Evolutionary conservation across 1,139 yeast genomes (phyloP).

Genomic region (Diutina sp.): DNA sequence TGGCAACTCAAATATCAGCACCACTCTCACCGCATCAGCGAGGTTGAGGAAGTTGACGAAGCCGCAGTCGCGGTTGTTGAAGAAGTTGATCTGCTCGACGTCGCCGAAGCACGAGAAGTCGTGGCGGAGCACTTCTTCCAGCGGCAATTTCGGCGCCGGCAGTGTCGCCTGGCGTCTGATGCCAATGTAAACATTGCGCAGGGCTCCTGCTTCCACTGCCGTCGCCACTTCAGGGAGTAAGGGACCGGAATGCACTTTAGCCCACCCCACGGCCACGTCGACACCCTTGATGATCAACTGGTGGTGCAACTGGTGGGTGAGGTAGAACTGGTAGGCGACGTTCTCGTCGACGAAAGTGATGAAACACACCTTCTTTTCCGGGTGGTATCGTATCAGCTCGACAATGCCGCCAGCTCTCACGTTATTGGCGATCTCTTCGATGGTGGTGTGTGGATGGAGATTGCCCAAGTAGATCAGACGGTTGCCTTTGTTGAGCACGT

Average conservation of each 20-base stretch:
- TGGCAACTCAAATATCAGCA: conserved; percentile 16
- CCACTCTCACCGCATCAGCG: conserved; percentile 23
- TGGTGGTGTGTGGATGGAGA: conserved; percentile 29
- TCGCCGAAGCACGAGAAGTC: conserved; percentile 30
- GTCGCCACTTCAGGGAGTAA: conserved; percentile 23
- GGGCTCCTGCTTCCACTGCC: conserved; percentile 37
- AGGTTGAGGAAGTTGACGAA: conserved; percentile 32
- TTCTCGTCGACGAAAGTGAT: conserved; percentile 32
- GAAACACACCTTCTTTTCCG: conserved; percentile 28
- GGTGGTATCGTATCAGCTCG: conserved; percentile 24
- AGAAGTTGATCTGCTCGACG: conserved; percentile 34
- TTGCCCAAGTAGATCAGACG: conserved; percentile 33
- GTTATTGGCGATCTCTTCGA: conserved; percentile 38
- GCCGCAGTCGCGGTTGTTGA: conserved; percentile 33
- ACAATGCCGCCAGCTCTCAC: conserved; percentile 37
- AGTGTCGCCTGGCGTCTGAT: conserved; percentile 8
- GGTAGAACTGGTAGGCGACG: conserved; percentile 27
- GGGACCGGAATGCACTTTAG: conserved; percentile 31
- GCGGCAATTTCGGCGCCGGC: conserved; percentile 11
- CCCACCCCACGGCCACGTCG: conserved; percentile 35
- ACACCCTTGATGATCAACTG: conserved; percentile 34
- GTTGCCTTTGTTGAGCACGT: conserved; percentile 18
- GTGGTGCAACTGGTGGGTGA: conserved; percentile 33
- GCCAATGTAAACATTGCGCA: conserved; percentile 36
- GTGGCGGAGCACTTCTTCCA: conserved; percentile 15